Conservation (phyloP, 495 filamentous ascomycete genomes). For the Achaetomiella virescens region DNA sequence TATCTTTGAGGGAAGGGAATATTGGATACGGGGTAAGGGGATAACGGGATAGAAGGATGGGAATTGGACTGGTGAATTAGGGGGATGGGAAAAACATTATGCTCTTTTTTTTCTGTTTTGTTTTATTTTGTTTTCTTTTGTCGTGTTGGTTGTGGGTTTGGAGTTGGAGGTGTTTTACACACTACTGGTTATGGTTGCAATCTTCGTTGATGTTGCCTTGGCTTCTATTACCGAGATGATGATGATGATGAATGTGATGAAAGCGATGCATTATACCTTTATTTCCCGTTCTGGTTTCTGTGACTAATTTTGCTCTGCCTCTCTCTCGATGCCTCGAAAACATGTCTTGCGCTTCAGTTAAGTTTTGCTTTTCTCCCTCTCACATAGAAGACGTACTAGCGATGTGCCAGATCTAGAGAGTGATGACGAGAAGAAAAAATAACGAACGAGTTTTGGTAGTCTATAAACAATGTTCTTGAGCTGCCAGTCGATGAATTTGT, state of each 20-base stretch:
- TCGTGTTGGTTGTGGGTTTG: background rate
- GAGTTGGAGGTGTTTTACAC: background rate
- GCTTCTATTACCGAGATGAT: background rate
- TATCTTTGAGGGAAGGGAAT: slow-evolving; percentile 1
- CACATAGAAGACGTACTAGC: too few relatives aligned
- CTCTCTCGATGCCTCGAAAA: too few relatives aligned
- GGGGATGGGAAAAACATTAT: background rate
- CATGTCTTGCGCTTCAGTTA: too few relatives aligned
- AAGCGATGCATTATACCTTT: background rate
- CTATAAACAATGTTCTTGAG: too few relatives aligned
- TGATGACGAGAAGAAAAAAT: too few relatives aligned
- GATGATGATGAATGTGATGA: slow-evolving; percentile 3
- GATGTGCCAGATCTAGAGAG: too few relatives aligned
- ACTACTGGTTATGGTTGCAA: background rate
- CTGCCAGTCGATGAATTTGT: too few relatives aligned
- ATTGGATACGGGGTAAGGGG: background rate
- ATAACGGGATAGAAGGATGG: background rate
- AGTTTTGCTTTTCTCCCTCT: too few relatives aligned
- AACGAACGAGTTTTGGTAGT: too few relatives aligned
- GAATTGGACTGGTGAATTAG: background rate
- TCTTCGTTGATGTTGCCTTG: background rate
- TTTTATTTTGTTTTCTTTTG: background rate
- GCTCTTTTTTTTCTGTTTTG: background rate
- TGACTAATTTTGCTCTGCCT: too few relatives aligned
- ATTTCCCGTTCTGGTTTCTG: too few relatives aligned